Percentiles rank a stretch among this genome's conserved stretches.
These are phyloP conservation scores for Boletus smithii DNA, from an alignment of 1,284 basidiomycete species.

Conservation along the genomic window DNA sequence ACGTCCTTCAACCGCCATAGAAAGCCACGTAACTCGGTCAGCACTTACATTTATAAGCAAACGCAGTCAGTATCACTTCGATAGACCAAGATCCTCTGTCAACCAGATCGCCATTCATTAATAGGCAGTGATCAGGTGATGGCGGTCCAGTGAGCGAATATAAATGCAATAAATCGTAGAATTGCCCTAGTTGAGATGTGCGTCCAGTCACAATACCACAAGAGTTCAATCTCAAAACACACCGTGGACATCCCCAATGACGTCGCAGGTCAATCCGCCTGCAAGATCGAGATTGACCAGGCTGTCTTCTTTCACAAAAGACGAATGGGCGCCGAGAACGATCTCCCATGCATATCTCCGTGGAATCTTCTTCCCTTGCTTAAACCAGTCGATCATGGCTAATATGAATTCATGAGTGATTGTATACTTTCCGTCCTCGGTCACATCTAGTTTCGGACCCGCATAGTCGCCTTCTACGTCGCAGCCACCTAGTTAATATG, in stretches of 20 bases:
- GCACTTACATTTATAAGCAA: constrained; percentile 89
- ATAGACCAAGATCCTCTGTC: constrained; percentile 98
- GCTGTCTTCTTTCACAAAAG: constrained; percentile 76
- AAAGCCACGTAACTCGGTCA: constrained; percentile 5
- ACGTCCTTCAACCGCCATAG: constrained; percentile 13
- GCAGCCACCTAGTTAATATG: constrained; percentile 54
- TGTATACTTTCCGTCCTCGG: constrained; percentile 60
- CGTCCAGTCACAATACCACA: neutral
- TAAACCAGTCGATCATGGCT: constrained; percentile 90
- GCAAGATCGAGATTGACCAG: constrained; percentile 78
- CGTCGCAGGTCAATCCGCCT: constrained; percentile 81
- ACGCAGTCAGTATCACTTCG: constrained; percentile 91
- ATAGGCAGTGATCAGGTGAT: constrained; percentile 73
- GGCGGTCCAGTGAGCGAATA: constrained; percentile 85
- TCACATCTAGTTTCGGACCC: constrained; percentile 59
- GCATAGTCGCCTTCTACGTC: constrained; percentile 67
- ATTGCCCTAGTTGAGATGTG: constrained; percentile 64
- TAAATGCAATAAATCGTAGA: constrained; percentile 90
- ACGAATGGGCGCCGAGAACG: constrained; percentile 79
- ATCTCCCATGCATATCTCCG: constrained; percentile 95
- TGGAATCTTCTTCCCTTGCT: constrained; percentile 83
- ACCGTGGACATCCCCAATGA: constrained; percentile 92
- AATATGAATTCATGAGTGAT: constrained; percentile 80
- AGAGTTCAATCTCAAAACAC: constrained; percentile 23
- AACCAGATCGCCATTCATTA: constrained; percentile 97